Evolutionary conservation across 805 yeast species (phyloP), one percentile per base, ranked within the genome.

Genomic region (Wickerhamiella spandovensis): DNA sequence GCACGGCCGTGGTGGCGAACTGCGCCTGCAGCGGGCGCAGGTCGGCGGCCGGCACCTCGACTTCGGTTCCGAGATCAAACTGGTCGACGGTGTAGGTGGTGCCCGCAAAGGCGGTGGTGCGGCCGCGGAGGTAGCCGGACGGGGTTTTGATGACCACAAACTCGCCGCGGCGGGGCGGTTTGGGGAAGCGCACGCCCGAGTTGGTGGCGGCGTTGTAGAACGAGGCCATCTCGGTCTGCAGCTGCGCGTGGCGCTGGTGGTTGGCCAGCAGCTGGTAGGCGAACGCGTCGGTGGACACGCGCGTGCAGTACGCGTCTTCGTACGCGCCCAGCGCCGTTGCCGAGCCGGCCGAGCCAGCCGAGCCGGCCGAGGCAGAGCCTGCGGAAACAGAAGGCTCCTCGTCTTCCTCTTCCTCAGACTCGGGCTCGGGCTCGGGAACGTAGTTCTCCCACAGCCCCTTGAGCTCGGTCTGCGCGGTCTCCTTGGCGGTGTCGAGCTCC

Each of bases 391-490:
- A 51, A 1, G 59, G 48, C 18, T 54, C 52, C 5, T 51, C 47
- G 8, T 53, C 51, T 22, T 43, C 56, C 17, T 50, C 58, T 23
- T 52, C 61, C 21, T 35, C 51, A 1, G 48, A 46, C 8, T 51
- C 57, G 12, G 48, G 64, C 50, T 64, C 67, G 2, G 62, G 70
- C 37, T 66, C 70, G 46, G 69, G 63, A 50, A 72, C 79, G 60
- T 75, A 82, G 56, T 76, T 62, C 25, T 67, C 64, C 95, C 95
- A 87, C 5, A 85, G 45, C 15, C 94, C 94, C 56, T 72, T 63
- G 57, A 72, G 74, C 30, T 64, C 66, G 1, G 58, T 58, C 60
- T 74, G 73, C 1, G 95, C 95, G 9, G 61, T 61, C 28, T 72
- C 77, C 64, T 84, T 83, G 10, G 88, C 85, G 22, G 71, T 76